Evolutionary conservation across 2,329 filamentous ascomycete genomes (phyloP), one percentile per base, ranked within the genome.

Genomic region (Onygenales sp.): DNA sequence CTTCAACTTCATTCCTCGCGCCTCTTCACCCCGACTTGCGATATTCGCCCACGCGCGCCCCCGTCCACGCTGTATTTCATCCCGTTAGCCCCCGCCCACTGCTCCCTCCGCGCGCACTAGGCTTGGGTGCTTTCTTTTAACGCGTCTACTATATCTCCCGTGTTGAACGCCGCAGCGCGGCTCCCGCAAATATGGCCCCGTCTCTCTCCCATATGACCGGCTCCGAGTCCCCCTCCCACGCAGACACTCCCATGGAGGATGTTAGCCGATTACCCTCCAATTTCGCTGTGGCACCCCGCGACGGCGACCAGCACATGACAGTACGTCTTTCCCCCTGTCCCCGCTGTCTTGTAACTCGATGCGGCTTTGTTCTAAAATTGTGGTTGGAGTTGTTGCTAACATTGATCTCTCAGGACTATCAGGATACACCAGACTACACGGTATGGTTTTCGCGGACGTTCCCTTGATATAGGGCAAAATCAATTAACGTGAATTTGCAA

Each of bases 341-440:
- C 42, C 42, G 6, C 50, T 34, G 36, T 40, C 55, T 54, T 44
- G 33, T 46, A 17, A 13, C 39, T 17, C 46, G 44, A 10, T 49
- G 36, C 43, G 39, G 42, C 39, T 48, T 21, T 47, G 27, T 37
- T 13, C 44, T 27, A 27, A 27, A 27, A 43, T 46, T 39, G n/a
- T 39, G 11, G 27, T 10, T 33, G 13, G 40, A 49, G 54, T 42
- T 42, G 36, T 39, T 36, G 42, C 55, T 49, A 54, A 40, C 43
- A 42, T 11, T 9, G 27, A 31, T 46, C 27, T 54, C 58, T 11
- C 31, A 77, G 71, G 74, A 74, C 58, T 73, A 76, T 54, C 71
- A 81, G 63, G 80, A 83, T 53, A 84, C 80, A 6, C 81, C 81
- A 43, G 80, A 83, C 58, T 83, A 83, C 65, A 83, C 81, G 58